Evolutionary conservation across 495 filamentous ascomycete genomes (phyloP).

Genomic region (Penicillium macrosclerotiorum): DNA sequence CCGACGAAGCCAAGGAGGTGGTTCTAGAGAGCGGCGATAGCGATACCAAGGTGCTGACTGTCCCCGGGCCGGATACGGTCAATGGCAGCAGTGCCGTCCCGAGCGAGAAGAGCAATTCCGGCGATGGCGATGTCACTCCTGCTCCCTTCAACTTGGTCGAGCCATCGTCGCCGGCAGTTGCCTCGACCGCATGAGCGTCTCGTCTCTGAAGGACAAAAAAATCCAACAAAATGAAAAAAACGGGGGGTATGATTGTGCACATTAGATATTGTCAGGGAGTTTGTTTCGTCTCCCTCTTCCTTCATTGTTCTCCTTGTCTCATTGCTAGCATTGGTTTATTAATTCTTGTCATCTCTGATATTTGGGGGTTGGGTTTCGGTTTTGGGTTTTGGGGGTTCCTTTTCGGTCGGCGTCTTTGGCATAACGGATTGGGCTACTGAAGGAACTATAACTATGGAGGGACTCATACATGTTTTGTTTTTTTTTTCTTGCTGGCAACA

Average conservation of each 20-base stretch:
- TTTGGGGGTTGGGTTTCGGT: too few species aligned
- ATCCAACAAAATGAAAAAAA: too few species aligned
- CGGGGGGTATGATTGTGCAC: conserved; percentile 12
- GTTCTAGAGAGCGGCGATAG: conserved; percentile 56
- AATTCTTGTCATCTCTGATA: conserved; percentile 9
- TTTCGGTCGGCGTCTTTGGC: conserved; percentile 3
- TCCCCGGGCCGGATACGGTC: conserved; percentile 54
- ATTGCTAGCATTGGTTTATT: conserved; percentile 5
- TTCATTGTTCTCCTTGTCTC: conserved; percentile 20
- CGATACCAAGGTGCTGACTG: conserved; percentile 74
- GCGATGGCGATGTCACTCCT: conserved; percentile 49
- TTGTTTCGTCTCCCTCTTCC: too few species aligned
- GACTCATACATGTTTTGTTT: conserved; percentile 5
- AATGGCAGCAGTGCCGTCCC: conserved; percentile 41
- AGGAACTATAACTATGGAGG: background rate
- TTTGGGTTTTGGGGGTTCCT: conserved; percentile 5
- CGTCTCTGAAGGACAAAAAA: too few species aligned
- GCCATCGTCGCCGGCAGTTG: conserved; percentile 46
- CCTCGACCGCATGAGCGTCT: conserved; percentile 40
- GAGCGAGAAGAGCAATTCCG: conserved; percentile 71
- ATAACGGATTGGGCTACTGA: background rate
- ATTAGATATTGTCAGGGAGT: conserved; percentile 12
- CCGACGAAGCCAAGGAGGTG: conserved; percentile 38
- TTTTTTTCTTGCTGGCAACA: too few species aligned
- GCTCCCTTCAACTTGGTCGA: conserved; percentile 41